Percentiles rank a stretch among this genome's conserved stretches.
Conservation (phyloP, 2,329 filamentous ascomycete genomes). For the Neonectria neomacrospora region DNA sequence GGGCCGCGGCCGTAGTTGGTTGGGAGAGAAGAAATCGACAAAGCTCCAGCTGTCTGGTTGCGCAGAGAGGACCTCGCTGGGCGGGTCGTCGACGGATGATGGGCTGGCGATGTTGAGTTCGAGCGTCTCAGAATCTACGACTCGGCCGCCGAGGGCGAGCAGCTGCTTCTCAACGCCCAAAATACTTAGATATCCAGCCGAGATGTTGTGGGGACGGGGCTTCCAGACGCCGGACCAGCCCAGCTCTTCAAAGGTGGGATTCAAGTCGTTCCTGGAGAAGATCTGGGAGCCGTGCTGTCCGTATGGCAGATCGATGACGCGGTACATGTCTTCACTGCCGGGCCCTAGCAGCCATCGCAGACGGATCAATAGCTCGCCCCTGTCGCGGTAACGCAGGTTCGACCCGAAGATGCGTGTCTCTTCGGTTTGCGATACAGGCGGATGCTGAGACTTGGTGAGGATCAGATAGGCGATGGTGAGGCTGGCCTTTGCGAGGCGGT, state of each 20-base stretch:
- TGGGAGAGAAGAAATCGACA: constrained; percentile 41
- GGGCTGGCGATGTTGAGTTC: constrained; percentile 37
- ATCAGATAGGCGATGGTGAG: constrained; percentile 38
- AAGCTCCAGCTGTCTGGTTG: constrained; percentile 46
- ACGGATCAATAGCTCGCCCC: constrained; percentile 40
- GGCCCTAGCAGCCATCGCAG: constrained; percentile 41
- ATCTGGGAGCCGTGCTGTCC: constrained; percentile 41
- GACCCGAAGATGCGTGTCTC: constrained; percentile 38
- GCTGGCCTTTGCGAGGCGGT: constrained; percentile 34
- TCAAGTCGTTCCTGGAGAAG: constrained; percentile 37
- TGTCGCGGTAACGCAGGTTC: constrained; percentile 27
- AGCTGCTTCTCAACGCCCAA: constrained; percentile 43
- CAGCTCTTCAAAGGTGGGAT: constrained; percentile 33
- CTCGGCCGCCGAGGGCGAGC: constrained; percentile 37
- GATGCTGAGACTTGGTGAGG: constrained; percentile 25
- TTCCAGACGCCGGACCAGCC: constrained; percentile 36
- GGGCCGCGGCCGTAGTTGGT: constrained; percentile 24
- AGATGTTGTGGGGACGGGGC: constrained; percentile 18
- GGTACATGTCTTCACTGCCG: constrained; percentile 37
- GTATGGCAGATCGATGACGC: constrained; percentile 42
- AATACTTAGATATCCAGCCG: constrained; percentile 36
- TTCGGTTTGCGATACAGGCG: constrained; percentile 18
- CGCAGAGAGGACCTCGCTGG: constrained; percentile 12
- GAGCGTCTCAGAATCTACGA: constrained; percentile 39
- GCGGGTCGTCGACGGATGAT: not conserved